These are phyloP conservation scores for Allium sativum DNA, from an alignment of 106 monocot species.

Conservation along the genomic window DNA sequence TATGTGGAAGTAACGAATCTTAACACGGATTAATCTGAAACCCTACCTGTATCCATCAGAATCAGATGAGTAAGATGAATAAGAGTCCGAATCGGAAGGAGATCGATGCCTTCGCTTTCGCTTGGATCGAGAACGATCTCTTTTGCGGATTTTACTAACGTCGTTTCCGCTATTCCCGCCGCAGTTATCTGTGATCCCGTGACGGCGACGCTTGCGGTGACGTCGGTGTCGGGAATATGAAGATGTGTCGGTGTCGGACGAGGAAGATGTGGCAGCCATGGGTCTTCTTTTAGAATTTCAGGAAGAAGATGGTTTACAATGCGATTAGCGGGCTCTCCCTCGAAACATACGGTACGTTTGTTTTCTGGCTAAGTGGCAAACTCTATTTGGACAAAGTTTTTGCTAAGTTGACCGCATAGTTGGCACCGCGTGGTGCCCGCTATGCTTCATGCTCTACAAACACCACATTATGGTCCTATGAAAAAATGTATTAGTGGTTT, in stretches of 20 bases:
- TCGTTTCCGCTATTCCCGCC: not conserved
- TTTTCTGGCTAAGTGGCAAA: too few relatives aligned
- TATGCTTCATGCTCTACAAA: too few relatives aligned
- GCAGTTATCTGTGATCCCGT: not conserved
- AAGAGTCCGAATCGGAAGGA: not conserved
- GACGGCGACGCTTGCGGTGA: not conserved
- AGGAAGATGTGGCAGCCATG: not conserved
- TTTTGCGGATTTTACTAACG: not conserved
- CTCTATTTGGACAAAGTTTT: too few relatives aligned
- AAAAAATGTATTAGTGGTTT: too few relatives aligned
- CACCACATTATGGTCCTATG: too few relatives aligned
- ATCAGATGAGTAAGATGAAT: not conserved
- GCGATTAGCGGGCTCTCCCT: too few relatives aligned
- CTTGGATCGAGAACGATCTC: constrained; percentile 7
- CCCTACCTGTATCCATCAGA: constrained; percentile 1
- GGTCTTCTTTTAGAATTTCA: not conserved
- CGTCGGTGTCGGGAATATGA: not conserved
- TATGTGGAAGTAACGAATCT: too few relatives aligned
- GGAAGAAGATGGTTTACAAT: too few relatives aligned
- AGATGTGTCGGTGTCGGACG: not conserved
- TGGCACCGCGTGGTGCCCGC: too few relatives aligned
- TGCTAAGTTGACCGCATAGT: too few relatives aligned
- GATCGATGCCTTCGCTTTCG: constrained; percentile 2
- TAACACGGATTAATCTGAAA: too few relatives aligned
- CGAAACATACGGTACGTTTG: too few relatives aligned